These are phyloP conservation scores for Fraxinus dipetala DNA, from an alignment of 305 asterid genomes.

Conservation along the genomic window DNA sequence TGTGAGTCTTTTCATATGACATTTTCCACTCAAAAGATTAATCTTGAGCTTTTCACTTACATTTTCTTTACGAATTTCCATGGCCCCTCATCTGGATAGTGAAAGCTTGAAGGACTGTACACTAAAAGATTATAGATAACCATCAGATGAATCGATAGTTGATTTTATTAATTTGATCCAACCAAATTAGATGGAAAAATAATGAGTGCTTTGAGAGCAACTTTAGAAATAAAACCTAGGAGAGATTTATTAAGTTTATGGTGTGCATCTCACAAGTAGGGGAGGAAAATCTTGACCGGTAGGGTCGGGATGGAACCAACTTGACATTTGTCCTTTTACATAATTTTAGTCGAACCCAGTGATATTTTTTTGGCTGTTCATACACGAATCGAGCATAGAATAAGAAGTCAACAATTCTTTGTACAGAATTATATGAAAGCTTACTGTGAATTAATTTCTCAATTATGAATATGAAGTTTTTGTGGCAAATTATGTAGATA, in stretches of 20 bases:
- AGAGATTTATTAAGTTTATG: background rate
- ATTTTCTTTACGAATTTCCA: background rate
- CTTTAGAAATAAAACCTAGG: background rate
- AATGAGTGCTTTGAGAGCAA: background rate
- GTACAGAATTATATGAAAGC: background rate
- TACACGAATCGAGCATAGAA: background rate
- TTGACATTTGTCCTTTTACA: background rate
- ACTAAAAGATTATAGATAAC: background rate
- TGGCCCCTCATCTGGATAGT: background rate
- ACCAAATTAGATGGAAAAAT: background rate
- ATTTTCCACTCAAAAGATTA: background rate
- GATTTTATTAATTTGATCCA: background rate
- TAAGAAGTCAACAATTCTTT: background rate
- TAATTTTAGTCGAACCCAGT: background rate
- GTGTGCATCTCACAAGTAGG: background rate
- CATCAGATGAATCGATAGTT: background rate
- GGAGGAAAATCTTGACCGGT: background rate
- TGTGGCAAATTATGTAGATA: background rate
- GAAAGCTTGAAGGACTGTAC: background rate
- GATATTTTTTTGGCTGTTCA: background rate
- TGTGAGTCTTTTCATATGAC: background rate
- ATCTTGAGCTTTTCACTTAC: background rate
- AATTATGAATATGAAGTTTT: background rate
- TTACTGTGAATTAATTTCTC: background rate
- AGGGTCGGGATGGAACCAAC: background rate